Evolutionary conservation across 257 asterid species (phyloP), one percentile per base, ranked within the genome.

Genomic region (Dorcoceras hygrometricum): DNA sequence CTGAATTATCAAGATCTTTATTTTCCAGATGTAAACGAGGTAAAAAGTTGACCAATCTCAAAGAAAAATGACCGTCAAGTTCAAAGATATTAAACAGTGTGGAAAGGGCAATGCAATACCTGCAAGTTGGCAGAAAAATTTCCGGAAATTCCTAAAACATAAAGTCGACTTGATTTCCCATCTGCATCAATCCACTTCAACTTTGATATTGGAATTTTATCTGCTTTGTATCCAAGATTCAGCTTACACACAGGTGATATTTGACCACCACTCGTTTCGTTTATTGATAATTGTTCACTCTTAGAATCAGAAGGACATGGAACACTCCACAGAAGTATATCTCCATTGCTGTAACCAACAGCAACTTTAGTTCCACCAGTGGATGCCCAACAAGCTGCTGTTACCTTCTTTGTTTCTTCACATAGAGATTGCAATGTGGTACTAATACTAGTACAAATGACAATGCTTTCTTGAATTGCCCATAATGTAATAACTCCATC

Each of bases 381-480:
- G 71, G 97, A 93, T 64, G 84, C 81, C 97, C 97, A 93, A 61
- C 94, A 83, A 18, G 95, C 97, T 76, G 99, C 87, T 23, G 97
- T 90, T 61, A 83, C 95, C 81, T 81, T 82, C 79, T 83, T 93
- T 51, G 83, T 68, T 71, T 92, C 98, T 53, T 83, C 88, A 73
- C 76, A 48, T 3, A 59, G n/a, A 34, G 87, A 65, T 69, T 79
- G 95, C 75, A 82, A 27, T 48, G 82, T 54, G 50, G 76, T 63
- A 50, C 89, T 87, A 56, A 83, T 82, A 4, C 81, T 74, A 68
- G 83, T 56, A 71, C 59, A 85, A 57, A 88, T 60, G 66, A 70
- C 69, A 76, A 74, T 86, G 81, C 90, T 93, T 76, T 90, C 97
- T 56, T 65, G 89, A 71, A 93, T 79, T 63, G 83, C 84, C 99